Conservation (phyloP, 2,329 filamentous ascomycete genomes). For the Cytospora schulzeri region DNA sequence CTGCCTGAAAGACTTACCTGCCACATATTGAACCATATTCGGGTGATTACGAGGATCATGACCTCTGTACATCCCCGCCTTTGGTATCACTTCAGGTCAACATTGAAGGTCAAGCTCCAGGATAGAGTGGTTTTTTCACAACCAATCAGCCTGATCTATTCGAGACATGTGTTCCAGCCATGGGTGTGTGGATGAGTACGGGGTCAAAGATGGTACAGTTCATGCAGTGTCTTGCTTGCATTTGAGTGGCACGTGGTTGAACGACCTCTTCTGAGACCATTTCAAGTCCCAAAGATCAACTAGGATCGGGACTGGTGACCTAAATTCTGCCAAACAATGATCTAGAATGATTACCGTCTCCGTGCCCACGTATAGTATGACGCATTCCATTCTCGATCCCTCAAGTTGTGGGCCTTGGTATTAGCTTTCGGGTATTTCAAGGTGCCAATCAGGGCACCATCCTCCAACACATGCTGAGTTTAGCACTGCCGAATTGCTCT, state of each 20-base stretch:
- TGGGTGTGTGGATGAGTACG: conserved; percentile 17
- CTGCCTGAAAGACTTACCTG: background rate
- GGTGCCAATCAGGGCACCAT: conserved; percentile 6
- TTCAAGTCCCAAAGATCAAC: background rate
- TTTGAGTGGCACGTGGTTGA: no score
- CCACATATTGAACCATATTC: background rate
- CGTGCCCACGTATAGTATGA: background rate
- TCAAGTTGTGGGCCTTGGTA: background rate
- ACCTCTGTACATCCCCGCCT: conserved; percentile 16
- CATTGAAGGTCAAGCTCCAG: conserved; percentile 5
- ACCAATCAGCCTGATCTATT: conserved; percentile 24
- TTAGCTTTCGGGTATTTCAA: background rate
- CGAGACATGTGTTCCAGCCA: conserved; percentile 25
- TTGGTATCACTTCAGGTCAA: background rate
- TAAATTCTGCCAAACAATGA: background rate
- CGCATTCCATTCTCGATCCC: background rate
- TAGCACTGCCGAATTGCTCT: background rate
- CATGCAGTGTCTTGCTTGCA: no score
- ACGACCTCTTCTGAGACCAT: no score
- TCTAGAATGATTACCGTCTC: background rate
- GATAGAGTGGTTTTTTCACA: background rate
- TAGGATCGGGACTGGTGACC: background rate
- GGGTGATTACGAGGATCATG: conserved; percentile 1
- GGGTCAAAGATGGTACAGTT: background rate
- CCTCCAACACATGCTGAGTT: conserved; percentile 1